phyloP scores from a whole-genome alignment of 805 yeast genomes.

The Monosporozyma yasuniensis region DNA sequence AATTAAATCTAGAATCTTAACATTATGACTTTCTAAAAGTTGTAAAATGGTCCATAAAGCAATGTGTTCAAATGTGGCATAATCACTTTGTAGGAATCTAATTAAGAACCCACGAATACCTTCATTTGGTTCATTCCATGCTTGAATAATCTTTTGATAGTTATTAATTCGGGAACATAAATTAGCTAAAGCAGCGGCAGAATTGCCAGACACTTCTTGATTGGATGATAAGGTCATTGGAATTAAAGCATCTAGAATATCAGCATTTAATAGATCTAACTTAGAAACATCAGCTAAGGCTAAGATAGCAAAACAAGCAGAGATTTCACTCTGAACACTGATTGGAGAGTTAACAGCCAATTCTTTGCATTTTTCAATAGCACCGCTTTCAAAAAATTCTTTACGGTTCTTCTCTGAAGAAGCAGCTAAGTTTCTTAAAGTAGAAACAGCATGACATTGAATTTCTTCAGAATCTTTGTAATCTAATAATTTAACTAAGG shows the following conservation, averaged over 20 bases:
- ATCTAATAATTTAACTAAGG: constrained; percentile 76
- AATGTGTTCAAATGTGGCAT: constrained; percentile 94
- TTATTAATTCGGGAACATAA: constrained; percentile 84
- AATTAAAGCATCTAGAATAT: constrained; percentile 77
- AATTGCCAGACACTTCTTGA: constrained; percentile 94
- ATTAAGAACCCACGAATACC: constrained; percentile 81
- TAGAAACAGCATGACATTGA: constrained; percentile 96
- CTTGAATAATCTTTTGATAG: constrained; percentile 65
- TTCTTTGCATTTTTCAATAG: constrained; percentile 85
- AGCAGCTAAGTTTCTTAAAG: constrained; percentile 92
- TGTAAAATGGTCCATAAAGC: constrained; percentile 96
- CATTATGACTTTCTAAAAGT: constrained; percentile 77
- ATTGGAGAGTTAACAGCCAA: constrained; percentile 80
- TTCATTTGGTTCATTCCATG: constrained; percentile 73
- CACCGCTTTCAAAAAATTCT: constrained; percentile 89
- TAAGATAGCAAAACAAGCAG: constrained; percentile 93
- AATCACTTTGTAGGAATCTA: constrained; percentile 71
- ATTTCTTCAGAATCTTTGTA: constrained; percentile 88
- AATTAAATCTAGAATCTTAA: constrained; percentile 45
- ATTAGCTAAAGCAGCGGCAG: constrained; percentile 97
- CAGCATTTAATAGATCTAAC: constrained; percentile 70
- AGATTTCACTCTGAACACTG: constrained; percentile 88
- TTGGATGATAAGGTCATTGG: constrained; percentile 84
- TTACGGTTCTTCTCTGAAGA: constrained; percentile 86
- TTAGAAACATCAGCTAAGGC: constrained; percentile 95